phyloP scores from a whole-genome alignment of 2,329 filamentous ascomycete species.

The Aspergillus pseudoterreus region DNA sequence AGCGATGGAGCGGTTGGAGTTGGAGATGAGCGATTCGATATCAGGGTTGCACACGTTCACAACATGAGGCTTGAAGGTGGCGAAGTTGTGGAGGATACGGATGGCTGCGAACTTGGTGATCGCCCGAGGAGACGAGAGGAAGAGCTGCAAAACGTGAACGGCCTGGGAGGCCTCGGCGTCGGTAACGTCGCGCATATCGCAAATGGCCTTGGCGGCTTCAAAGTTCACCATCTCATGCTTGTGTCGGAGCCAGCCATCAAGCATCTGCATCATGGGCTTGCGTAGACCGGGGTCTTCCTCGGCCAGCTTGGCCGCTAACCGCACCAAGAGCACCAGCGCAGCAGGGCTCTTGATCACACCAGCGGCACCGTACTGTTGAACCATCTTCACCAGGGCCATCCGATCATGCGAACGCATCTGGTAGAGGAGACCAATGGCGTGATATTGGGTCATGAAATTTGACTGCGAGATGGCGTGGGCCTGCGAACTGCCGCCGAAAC shows the following conservation, averaged over 20 bases:
- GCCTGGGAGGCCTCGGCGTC: conserved; percentile 89
- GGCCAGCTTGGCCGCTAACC: conserved; percentile 86
- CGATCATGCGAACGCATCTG: conserved; percentile 97
- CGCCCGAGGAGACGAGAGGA: conserved; percentile 89
- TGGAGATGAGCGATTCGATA: conserved; percentile 94
- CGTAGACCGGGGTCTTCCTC: conserved; percentile 86
- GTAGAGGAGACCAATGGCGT: conserved; percentile 94
- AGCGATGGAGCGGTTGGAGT: conserved; percentile 93
- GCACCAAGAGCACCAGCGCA: conserved; percentile 86
- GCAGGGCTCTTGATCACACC: conserved; percentile 94
- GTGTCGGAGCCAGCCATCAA: conserved; percentile 94
- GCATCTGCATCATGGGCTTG: conserved; percentile 93
- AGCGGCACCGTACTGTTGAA: conserved; percentile 93
- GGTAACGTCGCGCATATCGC: conserved; percentile 87
- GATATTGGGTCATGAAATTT: conserved; percentile 97
- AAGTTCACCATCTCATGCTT: conserved; percentile 99
- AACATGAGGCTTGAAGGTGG: conserved; percentile 89
- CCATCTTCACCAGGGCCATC: conserved; percentile 99
- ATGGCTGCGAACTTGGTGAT: conserved; percentile 98
- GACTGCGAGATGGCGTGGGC: conserved; percentile 72
- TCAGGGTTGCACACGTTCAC: conserved; percentile 95
- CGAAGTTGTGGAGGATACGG: conserved; percentile 92
- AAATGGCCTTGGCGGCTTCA: conserved; percentile 96
- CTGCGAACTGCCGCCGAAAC: conserved; percentile 76
- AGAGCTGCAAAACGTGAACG: conserved; percentile 91